These are phyloP conservation scores for Diutina mesorugosa DNA, from an alignment of 1,139 yeast species.

Conservation along the genomic window DNA sequence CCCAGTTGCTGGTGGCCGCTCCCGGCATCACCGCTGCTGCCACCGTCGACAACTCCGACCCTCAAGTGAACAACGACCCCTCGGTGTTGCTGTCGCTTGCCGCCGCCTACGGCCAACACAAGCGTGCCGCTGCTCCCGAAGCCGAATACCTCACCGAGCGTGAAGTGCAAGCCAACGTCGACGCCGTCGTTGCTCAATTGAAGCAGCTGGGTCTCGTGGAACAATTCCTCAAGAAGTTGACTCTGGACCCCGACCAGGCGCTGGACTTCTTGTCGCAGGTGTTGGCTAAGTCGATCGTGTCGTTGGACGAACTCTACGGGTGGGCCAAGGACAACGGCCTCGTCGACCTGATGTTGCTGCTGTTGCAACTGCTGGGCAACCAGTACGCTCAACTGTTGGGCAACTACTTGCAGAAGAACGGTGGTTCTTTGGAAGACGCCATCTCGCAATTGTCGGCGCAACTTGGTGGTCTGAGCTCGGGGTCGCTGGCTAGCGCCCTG, in stretches of 20 bases:
- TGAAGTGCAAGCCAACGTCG: background rate
- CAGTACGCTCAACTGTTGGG: background rate
- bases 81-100: background rate
- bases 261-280: slow-evolving; percentile 1
- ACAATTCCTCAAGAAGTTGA: background rate
- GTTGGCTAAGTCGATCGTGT: background rate
- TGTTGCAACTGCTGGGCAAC: background rate
- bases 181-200: background rate
- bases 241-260: background rate
- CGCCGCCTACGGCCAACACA: background rate
- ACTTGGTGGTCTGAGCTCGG: background rate
- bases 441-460: background rate
- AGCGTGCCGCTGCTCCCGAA: background rate
- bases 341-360: background rate
- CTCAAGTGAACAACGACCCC: background rate
- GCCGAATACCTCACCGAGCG: background rate
- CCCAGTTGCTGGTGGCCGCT: too few species aligned
- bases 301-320: background rate
- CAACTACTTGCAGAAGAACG: background rate
- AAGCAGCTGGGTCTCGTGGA: background rate
- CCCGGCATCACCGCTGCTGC: background rate
- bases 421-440: background rate
- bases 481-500: background rate
- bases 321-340: background rate
- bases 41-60: background rate